These are phyloP conservation scores for Piper longum DNA, from an alignment of 164 flowering plant genomes.

Conservation along the genomic window DNA sequence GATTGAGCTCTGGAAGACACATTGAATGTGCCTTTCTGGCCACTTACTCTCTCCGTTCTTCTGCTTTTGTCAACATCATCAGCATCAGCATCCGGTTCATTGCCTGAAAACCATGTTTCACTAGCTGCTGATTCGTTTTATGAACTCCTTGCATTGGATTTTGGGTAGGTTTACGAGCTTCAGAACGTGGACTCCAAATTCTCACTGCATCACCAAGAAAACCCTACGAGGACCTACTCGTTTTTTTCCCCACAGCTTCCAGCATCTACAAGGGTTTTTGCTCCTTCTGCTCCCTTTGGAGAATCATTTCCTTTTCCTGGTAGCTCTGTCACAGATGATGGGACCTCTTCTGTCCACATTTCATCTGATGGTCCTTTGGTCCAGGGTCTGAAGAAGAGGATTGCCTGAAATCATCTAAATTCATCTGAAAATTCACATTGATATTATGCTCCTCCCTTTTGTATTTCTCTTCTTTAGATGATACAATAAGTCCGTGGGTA, in stretches of 20 bases:
- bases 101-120: conserved; percentile 76
- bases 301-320: conserved; percentile 15
- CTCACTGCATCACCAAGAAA: conserved; percentile 44
- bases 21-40: conserved; percentile 17
- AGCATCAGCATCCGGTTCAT: conserved; percentile 54
- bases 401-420: conserved; percentile 21
- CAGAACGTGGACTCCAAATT: conserved; percentile 49
- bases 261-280: background rate
- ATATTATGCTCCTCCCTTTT: background rate
- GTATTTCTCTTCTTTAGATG: conserved; percentile 12
- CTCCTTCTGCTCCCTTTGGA: conserved; percentile 1
- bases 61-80: conserved; percentile 28
- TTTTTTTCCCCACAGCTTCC: conserved; percentile 35
- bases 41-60: conserved; percentile 19
- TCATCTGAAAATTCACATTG: background rate
- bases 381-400: conserved; percentile 34
- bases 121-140: conserved; percentile 51
- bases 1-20: background rate
- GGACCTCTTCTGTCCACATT: conserved; percentile 53
- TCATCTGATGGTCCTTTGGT: conserved; percentile 60
- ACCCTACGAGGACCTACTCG: conserved; percentile 64
- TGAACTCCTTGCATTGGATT: conserved; percentile 36
- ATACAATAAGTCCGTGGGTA: background rate
- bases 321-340: conserved; percentile 24
- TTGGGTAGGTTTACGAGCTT: conserved; percentile 28